A percentile compares a stretch with the other conserved stretches of the same genome.
Conservation (phyloP, 73 alveolate genomes). For the Paraurostyla sp. region DNA sequence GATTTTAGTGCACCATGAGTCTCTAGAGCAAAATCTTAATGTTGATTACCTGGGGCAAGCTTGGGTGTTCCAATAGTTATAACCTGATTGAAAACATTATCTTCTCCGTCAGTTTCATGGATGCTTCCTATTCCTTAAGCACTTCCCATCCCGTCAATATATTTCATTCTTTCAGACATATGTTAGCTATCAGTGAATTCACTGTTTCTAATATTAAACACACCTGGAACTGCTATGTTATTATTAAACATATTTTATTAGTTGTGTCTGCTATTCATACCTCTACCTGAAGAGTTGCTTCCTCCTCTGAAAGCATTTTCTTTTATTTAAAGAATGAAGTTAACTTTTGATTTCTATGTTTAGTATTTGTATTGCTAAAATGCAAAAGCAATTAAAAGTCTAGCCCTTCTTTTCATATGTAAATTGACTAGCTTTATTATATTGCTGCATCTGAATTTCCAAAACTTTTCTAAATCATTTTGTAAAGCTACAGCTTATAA, state of each 20-base stretch:
- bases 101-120: constrained; percentile 4
- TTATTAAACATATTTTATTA: too few relatives aligned
- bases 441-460: constrained; percentile 46
- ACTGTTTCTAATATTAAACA: too few relatives aligned
- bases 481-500: not conserved
- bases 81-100: not conserved
- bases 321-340: not conserved
- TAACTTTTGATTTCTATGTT: constrained; percentile 19
- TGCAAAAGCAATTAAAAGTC: constrained; percentile 40
- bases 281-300: not conserved
- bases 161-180: not conserved
- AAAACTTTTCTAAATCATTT: constrained; percentile 28
- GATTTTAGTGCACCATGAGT: not conserved
- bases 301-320: not conserved
- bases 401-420: constrained; percentile 49
- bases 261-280: not conserved
- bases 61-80: not conserved
- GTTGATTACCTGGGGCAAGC: not conserved
- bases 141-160: not conserved
- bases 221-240: too few relatives aligned
- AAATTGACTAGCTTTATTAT: constrained; percentile 1
- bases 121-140: not conserved
- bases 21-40: not conserved
- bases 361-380: constrained; percentile 29
- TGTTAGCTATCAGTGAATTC: too few relatives aligned